Conservation (phyloP, 805 yeast genomes). For the Ogataea methylovora region DNA sequence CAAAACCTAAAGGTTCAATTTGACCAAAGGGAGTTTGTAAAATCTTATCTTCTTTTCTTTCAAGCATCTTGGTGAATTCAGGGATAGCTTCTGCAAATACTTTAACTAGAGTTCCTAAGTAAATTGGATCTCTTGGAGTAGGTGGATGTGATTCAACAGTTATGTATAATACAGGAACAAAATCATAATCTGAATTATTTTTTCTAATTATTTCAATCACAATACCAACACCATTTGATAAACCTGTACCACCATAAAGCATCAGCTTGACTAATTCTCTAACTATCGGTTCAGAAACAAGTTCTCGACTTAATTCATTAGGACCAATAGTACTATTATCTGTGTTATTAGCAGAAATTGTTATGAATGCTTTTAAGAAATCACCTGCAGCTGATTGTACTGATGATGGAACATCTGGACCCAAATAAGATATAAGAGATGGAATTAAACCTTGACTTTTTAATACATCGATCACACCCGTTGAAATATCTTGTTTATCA, state of each 20-base stretch:
- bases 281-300: conserved; percentile 70
- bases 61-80: conserved; percentile 57
- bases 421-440: conserved; percentile 60
- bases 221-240: conserved; percentile 91
- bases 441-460: conserved; percentile 70
- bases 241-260: conserved; percentile 77
- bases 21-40: conserved; percentile 60
- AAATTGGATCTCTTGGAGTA: conserved; percentile 84
- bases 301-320: conserved; percentile 84
- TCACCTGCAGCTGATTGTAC: conserved; percentile 94
- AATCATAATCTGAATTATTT: conserved; percentile 93
- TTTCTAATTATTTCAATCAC: conserved; percentile 91
- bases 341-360: conserved; percentile 88
- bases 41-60: conserved; percentile 25
- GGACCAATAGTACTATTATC: conserved; percentile 94
- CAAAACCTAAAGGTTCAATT: conserved; percentile 79
- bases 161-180: conserved; percentile 75
- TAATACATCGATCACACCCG: conserved; percentile 75
- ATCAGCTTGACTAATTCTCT: conserved; percentile 65
- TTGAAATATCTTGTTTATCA: conserved; percentile 83
- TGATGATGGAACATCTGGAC: conserved; percentile 58
- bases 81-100: conserved; percentile 73
- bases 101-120: conserved; percentile 76
- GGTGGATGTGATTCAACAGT: conserved; percentile 90
- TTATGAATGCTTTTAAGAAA: conserved; percentile 85